phyloP scores from a whole-genome alignment of 2,329 filamentous ascomycete species.

The Fusarium goolgardi region DNA sequence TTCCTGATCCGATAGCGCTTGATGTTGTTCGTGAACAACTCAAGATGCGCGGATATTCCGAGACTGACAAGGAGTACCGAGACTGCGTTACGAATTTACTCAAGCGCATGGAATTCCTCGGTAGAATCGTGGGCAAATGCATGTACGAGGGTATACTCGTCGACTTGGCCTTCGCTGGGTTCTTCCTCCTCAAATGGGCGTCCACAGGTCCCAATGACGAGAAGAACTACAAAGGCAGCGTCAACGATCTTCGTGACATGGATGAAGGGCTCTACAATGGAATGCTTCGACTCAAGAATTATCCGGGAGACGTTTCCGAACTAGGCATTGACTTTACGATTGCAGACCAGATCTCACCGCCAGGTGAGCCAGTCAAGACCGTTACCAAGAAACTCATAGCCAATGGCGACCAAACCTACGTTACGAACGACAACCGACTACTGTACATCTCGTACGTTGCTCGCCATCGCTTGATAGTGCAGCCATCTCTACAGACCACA shows the following conservation, averaged over 20 bases:
- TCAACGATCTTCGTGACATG: slow-evolving; percentile 93
- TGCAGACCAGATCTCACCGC: slow-evolving; percentile 71
- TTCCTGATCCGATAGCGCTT: slow-evolving; percentile 83
- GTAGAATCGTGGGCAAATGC: slow-evolving; percentile 94
- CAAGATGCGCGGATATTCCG: slow-evolving; percentile 61
- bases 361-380: slow-evolving; percentile 64
- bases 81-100: slow-evolving; percentile 70
- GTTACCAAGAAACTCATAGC: slow-evolving; percentile 80
- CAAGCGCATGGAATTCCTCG: slow-evolving; percentile 87
- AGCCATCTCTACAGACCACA: slow-evolving; percentile 82
- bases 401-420: slow-evolving; percentile 78
- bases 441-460: slow-evolving; percentile 96
- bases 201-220: slow-evolving; percentile 73
- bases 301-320: slow-evolving; percentile 75
- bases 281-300: slow-evolving; percentile 85
- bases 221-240: slow-evolving; percentile 85
- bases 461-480: slow-evolving; percentile 83
- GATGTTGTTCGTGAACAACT: slow-evolving; percentile 75
- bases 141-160: slow-evolving; percentile 96
- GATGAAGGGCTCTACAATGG: slow-evolving; percentile 93
- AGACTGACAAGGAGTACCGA: slow-evolving; percentile 67
- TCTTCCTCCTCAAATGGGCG: slow-evolving; percentile 97
- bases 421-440: slow-evolving; percentile 92
- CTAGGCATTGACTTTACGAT: slow-evolving; percentile 91
- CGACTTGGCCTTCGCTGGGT: slow-evolving; percentile 91